Conservation (phyloP, 768 basidiomycete species). For the Hygrophoropsis aurantiaca region DNA sequence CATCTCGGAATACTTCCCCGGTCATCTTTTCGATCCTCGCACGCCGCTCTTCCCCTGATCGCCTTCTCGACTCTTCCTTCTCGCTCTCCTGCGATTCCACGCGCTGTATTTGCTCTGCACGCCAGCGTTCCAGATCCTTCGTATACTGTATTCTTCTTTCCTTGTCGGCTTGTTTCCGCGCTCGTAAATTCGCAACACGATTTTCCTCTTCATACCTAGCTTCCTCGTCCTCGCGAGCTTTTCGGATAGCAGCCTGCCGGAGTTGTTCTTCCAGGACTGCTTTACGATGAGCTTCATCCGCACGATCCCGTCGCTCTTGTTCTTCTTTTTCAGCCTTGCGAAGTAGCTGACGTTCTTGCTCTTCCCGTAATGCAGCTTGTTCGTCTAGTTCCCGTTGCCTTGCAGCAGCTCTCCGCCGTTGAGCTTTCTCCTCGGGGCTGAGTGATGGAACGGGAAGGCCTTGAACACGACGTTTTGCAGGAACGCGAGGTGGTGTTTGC, state of each 20-base stretch:
- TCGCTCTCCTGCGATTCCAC: conserved; percentile 45
- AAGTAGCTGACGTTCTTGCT: conserved; percentile 41
- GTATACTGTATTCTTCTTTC: conserved; percentile 52
- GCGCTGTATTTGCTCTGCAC: conserved; percentile 45
- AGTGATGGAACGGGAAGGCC: conserved; percentile 9
- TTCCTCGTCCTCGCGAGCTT: conserved; percentile 37
- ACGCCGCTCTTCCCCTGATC: conserved; percentile 36
- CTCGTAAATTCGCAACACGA: conserved; percentile 42
- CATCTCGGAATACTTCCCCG: conserved; percentile 43
- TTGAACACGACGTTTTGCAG: conserved; percentile 4
- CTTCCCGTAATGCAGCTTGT: conserved; percentile 41
- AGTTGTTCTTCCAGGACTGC: conserved; percentile 45
- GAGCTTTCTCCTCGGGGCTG: conserved; percentile 26
- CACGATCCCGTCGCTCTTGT: conserved; percentile 27
- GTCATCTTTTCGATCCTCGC: conserved; percentile 47
- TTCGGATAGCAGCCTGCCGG: conserved; percentile 34
- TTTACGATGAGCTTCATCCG: conserved; percentile 41
- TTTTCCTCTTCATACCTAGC: conserved; percentile 47
- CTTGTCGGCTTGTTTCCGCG: conserved; percentile 45
- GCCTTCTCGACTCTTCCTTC: conserved; percentile 41
- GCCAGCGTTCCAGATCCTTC: conserved; percentile 51
- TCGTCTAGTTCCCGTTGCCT: conserved; percentile 38
- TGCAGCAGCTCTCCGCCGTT: conserved; percentile 17
- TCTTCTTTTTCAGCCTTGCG: conserved; percentile 25
- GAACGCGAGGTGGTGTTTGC: conserved; percentile 2